Base-by-base conservation (phyloP, 495 filamentous ascomycete genomes). In the Neurospora sp. region DNA sequence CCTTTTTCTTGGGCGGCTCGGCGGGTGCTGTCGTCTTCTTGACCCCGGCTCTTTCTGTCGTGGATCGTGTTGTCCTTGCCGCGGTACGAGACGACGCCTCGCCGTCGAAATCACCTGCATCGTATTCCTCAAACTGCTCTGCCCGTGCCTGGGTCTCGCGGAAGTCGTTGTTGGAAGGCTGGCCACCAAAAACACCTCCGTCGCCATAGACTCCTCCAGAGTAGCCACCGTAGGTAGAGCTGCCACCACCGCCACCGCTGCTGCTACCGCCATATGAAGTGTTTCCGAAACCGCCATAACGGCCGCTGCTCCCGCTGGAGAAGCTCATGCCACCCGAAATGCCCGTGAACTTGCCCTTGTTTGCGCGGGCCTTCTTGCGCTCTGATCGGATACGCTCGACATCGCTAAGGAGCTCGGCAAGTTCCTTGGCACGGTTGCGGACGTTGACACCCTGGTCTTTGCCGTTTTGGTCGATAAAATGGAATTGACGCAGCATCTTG, bases 391-490 rank as follows among this genome's bases (percentile, higher is more conserved):
- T 98, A 37, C 91, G 87, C 27, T 99, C 96, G 59, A 99, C 96
- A 79, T 99, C 96, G 72, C 92, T 88, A 39, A 99, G 88, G 41
- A 99, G 87, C 74, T 99, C 97, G 18, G 93, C 93, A 70, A 99
- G 86, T 82, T 98, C 96, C 82, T 97, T 97, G 39, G 95, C 93
- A 62, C 96, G 90, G 81, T 98, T 98, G 73, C 96, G 92, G 73
- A 99, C 96, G 78, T 99, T 99, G 79, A 98, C 89, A 75, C 96
- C 96, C 82, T 98, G 96, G 79, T 99, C 96, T 84, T 98, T 98
- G 74, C 96, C 96, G 80, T 98, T 98, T 79, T 86, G 86, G 77
- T 98, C 96, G 81, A 99, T 98, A 81, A 83, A 98, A 82, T 99
- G 96, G 83, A 99, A 99, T 79, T 99, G 96, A 71, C 96, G 92